Evolutionary conservation across 768 basidiomycete species (phyloP), one percentile per base, ranked within the genome.

Genomic region (Cystofilobasidium ferigula): DNA sequence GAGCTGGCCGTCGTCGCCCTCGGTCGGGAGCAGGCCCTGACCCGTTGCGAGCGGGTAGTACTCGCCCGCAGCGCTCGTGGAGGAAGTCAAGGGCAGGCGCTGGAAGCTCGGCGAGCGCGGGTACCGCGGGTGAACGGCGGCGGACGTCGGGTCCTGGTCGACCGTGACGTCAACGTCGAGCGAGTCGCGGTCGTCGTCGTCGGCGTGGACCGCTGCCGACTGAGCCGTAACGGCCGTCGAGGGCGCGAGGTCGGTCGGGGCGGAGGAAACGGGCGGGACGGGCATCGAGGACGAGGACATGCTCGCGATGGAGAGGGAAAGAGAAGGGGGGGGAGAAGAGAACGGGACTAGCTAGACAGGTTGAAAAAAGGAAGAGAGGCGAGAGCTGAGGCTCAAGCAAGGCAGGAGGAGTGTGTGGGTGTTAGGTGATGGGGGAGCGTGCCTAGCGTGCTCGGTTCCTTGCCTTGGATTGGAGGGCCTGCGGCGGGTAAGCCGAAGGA

Each of bases 31-130:
- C 42, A 76, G 71, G 34, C 76, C 76, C 43, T 69, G 71, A 34
- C 62, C 62, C 12, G 74, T 74, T 24, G 76, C 75, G 24, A 75
- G 75, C 10, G 74, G 73, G 70, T 71, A 73, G 28, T 75, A 69
- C 45, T 71, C 69, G 16, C 73, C 72, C 7, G 62, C 59, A 24
- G 72, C 67, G 14, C 13, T 24, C 45, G 45, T 8, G 20, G 24
- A 6, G 13, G 62, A 62, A 45, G 68, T 62, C 22, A 64, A 42
- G 30, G 70, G 64, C 18, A 51, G 48, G n/a, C 20, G 71, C 68
- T 47, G 61, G 67, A 13, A 34, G 42, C 28, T 43, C n/a, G 22
- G 60, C 57, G 67, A 62, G 42, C 34, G 61, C 1, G 65, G 65
- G 9, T 58, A 67, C 10, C 65, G 59, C 40, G 65, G 65, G 59